Evolutionary conservation across 2,329 filamentous ascomycete species (phyloP).

Genomic region (Aspergillus proliferans): DNA sequence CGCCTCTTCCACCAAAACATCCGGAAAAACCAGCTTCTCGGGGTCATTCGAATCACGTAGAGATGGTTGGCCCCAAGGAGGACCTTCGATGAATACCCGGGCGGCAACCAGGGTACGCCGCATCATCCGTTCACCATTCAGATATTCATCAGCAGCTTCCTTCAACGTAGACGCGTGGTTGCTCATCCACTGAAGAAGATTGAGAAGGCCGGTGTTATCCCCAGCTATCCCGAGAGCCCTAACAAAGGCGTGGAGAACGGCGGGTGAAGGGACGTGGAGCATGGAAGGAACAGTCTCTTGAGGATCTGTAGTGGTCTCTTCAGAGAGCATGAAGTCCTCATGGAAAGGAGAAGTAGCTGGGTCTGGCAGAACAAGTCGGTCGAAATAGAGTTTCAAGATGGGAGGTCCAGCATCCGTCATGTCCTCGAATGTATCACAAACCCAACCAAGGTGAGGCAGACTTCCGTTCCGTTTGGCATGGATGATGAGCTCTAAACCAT

Average conservation of each 20-base stretch:
- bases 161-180: slow-evolving; percentile 26
- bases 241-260: slow-evolving; percentile 37
- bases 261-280: slow-evolving; percentile 32
- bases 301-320: slow-evolving; percentile 5
- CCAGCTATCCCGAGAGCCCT: slow-evolving; percentile 35
- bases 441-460: slow-evolving; percentile 2
- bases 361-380: slow-evolving; percentile 28
- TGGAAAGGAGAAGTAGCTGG: slow-evolving; percentile 16
- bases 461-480: slow-evolving; percentile 8
- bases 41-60: neutral
- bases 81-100: slow-evolving; percentile 36
- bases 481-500: slow-evolving; percentile 21
- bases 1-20: slow-evolving; percentile 28
- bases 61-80: slow-evolving; percentile 16
- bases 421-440: slow-evolving; percentile 16
- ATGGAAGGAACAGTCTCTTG: slow-evolving; percentile 23
- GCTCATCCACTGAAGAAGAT: slow-evolving; percentile 39
- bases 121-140: slow-evolving; percentile 34
- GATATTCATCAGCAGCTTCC: slow-evolving; percentile 27
- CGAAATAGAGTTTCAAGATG: slow-evolving; percentile 31
- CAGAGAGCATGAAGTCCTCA: slow-evolving; percentile 12
- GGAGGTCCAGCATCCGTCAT: slow-evolving; percentile 26
- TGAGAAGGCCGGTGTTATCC: slow-evolving; percentile 35
- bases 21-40: slow-evolving; percentile 15
- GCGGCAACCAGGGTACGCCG: slow-evolving; percentile 36